Evolutionary conservation across 1,139 yeast species (phyloP).

Genomic region (Debaryomyces robertsiae): DNA sequence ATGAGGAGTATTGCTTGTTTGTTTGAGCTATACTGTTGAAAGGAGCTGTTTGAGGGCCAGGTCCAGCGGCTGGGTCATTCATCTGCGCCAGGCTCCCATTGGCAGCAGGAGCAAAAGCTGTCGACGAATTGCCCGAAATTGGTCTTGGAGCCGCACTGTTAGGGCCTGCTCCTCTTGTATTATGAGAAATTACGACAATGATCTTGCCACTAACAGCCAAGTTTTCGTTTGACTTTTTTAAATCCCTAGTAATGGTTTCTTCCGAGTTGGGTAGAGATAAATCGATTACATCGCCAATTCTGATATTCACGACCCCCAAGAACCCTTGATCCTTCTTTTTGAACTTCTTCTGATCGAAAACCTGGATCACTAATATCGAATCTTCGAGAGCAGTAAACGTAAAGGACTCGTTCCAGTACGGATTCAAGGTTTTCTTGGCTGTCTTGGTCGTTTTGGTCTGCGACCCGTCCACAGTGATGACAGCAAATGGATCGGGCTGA

Average conservation of each 20-base stretch:
- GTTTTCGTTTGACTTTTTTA: slow-evolving; percentile 89
- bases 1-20: slow-evolving; percentile 77
- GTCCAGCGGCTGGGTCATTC: slow-evolving; percentile 3
- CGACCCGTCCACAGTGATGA: slow-evolving; percentile 92
- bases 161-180: slow-evolving; percentile 14
- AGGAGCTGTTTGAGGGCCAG: slow-evolving; percentile 16
- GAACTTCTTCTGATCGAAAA: slow-evolving; percentile 95
- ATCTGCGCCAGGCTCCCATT: slow-evolving; percentile 11
- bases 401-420: slow-evolving; percentile 96
- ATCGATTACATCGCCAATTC: slow-evolving; percentile 88
- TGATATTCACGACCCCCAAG: slow-evolving; percentile 89
- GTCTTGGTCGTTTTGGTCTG: slow-evolving; percentile 95
- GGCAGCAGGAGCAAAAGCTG: slow-evolving; percentile 9
- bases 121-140: slow-evolving; percentile 21
- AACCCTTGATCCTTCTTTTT: slow-evolving; percentile 99
- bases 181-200: slow-evolving; percentile 70
- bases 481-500: slow-evolving; percentile 98
- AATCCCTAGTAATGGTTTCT: slow-evolving; percentile 90
- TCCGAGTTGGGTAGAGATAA: slow-evolving; percentile 58
- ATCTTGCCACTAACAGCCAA: slow-evolving; percentile 90
- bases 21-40: slow-evolving; percentile 14
- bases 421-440: slow-evolving; percentile 90
- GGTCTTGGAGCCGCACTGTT: slow-evolving; percentile 22
- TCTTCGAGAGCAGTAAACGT: slow-evolving; percentile 77
- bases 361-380: slow-evolving; percentile 87